phyloP scores from a whole-genome alignment of 2,329 filamentous ascomycete species.

The Trichocomaceae sp. region DNA sequence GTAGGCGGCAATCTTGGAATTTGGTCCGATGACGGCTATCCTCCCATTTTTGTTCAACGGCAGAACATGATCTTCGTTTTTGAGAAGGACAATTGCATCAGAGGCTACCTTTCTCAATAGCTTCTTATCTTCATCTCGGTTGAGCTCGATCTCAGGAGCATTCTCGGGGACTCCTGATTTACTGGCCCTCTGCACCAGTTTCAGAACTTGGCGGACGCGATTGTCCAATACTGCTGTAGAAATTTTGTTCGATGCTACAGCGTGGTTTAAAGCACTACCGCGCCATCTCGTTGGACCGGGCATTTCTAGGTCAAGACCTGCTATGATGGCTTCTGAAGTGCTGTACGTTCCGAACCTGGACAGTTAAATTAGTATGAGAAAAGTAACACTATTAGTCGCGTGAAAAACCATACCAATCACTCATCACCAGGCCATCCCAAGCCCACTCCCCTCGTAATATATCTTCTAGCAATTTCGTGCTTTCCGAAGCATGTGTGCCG shows the following conservation, averaged over 20 bases:
- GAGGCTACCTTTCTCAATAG: background rate
- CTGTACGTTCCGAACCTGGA: conserved; percentile 40
- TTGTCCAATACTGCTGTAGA: background rate
- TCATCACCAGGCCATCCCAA: conserved; percentile 42
- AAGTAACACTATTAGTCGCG: conserved; percentile 45
- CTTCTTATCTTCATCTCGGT: background rate
- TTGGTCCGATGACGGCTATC: conserved; percentile 50
- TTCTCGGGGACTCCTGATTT: background rate
- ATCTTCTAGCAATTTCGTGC: conserved; percentile 33
- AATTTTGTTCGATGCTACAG: background rate
- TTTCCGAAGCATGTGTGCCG: conserved; percentile 48
- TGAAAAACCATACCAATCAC: conserved; percentile 38
- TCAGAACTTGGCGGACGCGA: background rate
- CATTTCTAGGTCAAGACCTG: conserved; percentile 44
- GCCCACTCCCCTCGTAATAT: conserved; percentile 41
- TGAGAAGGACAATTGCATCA: background rate
- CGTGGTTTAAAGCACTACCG: background rate
- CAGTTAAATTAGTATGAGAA: background rate
- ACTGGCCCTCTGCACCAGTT: background rate
- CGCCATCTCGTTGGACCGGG: conserved; percentile 34
- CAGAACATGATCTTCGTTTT: background rate
- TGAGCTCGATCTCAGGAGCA: background rate
- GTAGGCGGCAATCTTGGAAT: conserved; percentile 42
- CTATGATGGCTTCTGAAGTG: conserved; percentile 37
- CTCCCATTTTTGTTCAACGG: conserved; percentile 46